Evolutionary conservation across 768 basidiomycete genomes (phyloP), one percentile per base, ranked within the genome.

Genomic region (Mrakia frigida): DNA sequence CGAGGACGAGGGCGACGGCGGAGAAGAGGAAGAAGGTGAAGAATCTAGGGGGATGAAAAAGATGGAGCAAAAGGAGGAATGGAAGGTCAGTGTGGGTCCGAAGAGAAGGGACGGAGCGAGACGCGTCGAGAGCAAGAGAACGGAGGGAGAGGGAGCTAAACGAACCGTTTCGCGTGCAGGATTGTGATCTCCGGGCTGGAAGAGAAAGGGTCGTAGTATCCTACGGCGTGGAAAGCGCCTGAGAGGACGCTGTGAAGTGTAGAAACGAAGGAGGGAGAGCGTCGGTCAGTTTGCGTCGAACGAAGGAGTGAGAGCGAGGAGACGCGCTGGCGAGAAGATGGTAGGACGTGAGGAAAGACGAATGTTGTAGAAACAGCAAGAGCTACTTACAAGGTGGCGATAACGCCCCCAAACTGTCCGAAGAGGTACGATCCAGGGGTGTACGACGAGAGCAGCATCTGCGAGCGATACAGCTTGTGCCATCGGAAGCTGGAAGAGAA

Each of bases 141-240:
- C 11, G 37, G n/a, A 39, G 37, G 4, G 65, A n/a, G 25, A 35
- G 37, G 23, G 59, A 61, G 0, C 14, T 21, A 21, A 16, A 63
- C 65, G 16, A 25, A 68, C 65, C 35, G 18, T n/a, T 39, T 68
- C 21, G 65, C 65, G 37, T 68, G 65, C 1, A 43, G 35, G 23
- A 41, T 21, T 13, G 33, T 68, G 21, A 68, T 13, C 5, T 39
- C 37, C 1, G 65, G 65, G 11, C 13, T 35, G 6, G 21, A 21
- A 7, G 65, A 68, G 65, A 68, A 68, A 11, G 65, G 65, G n/a
- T 68, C 65, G 65, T 68, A 68, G 65, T 68, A 68, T 1, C 65
- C 65, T 3, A 68, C 16, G 13, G 65, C 65, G 25, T 68, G 65
- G 65, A 68, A 68, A 6, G 65, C 37, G 10, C 65, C 65, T 10